Evolutionary conservation across 495 filamentous ascomycete species (phyloP).

Genomic region (Penicillium riverlandense): DNA sequence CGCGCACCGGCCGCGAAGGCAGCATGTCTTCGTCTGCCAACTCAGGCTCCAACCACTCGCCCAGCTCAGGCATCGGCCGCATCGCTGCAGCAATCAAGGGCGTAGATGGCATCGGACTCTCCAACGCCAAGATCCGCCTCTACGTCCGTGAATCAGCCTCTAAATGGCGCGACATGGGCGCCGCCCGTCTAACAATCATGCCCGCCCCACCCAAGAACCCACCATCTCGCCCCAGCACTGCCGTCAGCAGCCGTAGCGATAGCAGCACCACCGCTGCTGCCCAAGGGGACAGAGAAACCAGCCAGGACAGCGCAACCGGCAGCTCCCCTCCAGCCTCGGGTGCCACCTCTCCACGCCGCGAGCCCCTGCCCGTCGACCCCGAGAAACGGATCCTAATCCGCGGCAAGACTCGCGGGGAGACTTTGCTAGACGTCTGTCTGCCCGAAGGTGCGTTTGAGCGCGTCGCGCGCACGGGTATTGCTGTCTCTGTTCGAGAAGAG

Average conservation of each 20-base stretch:
- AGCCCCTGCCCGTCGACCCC: conserved; percentile 31
- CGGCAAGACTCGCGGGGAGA: conserved; percentile 57
- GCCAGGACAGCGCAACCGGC: conserved; percentile 5
- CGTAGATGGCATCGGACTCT: conserved; percentile 51
- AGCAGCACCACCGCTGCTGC: conserved; percentile 3
- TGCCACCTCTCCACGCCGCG: conserved; percentile 28
- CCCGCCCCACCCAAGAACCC: conserved; percentile 51
- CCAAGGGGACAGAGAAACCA: too few species aligned
- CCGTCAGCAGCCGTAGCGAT: conserved; percentile 20
- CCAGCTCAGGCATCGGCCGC: conserved; percentile 49
- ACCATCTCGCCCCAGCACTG: conserved; percentile 25
- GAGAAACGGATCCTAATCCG: conserved; percentile 79
- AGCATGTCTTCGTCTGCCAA: conserved; percentile 57
- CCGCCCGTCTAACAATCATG: conserved; percentile 73
- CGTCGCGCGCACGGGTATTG: conserved; percentile 75
- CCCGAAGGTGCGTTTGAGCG: conserved; percentile 78
- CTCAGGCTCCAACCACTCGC: conserved; percentile 31
- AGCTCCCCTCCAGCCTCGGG: conserved; percentile 26
- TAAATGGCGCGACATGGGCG: conserved; percentile 87
- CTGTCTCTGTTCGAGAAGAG: conserved; percentile 81
- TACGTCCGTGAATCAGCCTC: conserved; percentile 69
- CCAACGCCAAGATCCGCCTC: conserved; percentile 73
- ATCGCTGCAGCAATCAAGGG: conserved; percentile 48
- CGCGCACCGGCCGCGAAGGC: conserved; percentile 45
- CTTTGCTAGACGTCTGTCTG: conserved; percentile 76